Evolutionary conservation across 2,329 filamentous ascomycete genomes (phyloP), one percentile per base, ranked within the genome.

Genomic region (Triangularia setosa): DNA sequence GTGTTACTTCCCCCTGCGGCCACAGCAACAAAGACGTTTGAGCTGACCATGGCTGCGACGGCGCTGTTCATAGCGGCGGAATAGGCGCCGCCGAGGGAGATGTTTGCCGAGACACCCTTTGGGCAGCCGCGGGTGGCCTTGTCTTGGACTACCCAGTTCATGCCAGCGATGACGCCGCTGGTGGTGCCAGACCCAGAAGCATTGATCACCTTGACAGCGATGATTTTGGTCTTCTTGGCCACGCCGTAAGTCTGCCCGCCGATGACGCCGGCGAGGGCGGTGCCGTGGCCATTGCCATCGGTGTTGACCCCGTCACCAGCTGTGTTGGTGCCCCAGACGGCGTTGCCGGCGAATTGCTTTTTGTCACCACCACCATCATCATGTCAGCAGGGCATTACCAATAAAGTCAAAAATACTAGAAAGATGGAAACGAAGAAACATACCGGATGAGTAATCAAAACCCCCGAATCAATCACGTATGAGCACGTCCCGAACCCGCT

Each of bases 11-110:
- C 86, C 53, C 84, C 84, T 16, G 84, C 84, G 1, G 84, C 84
- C 9, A 85, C 83, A 58, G 80, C 83, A 40, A 85, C 75, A 69
- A 84, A 83, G 64, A 85, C 75, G 12, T 83, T 83, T 0, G 76
- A 74, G 4, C 68, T 68, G 66, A 82, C 76, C 24, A 83, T 76
- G 60, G 74, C 75, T 23, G 76, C 77, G 6, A 84, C 82, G 5
- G 83, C 83, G 18, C 71, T 73, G 78, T 86, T 87, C 67, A 85
- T 69, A 9, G 83, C 72, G 1, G 75, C 63, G 2, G 81, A 82
- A 63, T 69, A 74, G 63, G 69, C 58, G 12, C 83, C 84, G 5
- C 84, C 84, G 3, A 87, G 79, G 16, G 82, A 84, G 83, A 87
- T 84, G 75, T 81, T 84, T 68, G 82, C 79, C 14, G 86, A 82